A percentile compares a stretch with the other conserved stretches of the same genome.
These are phyloP conservation scores for Aspergillus sp. DNA, from an alignment of 2,329 filamentous ascomycete genomes.

Conservation along the genomic window DNA sequence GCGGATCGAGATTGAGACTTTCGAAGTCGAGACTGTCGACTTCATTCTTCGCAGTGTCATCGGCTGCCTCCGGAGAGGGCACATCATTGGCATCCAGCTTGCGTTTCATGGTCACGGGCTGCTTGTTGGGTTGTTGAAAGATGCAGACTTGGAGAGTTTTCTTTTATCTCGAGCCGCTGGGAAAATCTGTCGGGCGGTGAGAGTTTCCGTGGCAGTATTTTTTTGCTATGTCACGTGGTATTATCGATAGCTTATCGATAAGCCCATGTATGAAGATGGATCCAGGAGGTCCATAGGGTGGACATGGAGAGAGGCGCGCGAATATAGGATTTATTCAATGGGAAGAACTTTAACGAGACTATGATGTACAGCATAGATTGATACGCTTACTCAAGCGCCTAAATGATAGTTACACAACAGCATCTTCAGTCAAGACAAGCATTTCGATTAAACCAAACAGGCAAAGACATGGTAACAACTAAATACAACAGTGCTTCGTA, in stretches of 20 bases:
- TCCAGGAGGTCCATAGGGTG: too few species aligned
- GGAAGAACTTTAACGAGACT: too few species aligned
- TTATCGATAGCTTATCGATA: neutral
- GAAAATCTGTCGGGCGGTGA: constrained; percentile 34
- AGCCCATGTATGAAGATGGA: neutral
- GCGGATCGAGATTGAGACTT: constrained; percentile 74
- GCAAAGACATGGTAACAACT: too few species aligned
- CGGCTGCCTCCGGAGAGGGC: constrained; percentile 35
- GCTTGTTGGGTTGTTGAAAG: constrained; percentile 3
- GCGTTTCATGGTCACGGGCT: constrained; percentile 44
- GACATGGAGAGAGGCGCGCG: too few species aligned
- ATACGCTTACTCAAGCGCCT: too few species aligned
- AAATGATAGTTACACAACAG: too few species aligned
- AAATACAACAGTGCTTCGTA: too few species aligned
- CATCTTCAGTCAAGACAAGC: too few species aligned
- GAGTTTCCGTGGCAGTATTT: constrained; percentile 25
- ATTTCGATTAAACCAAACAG: too few species aligned
- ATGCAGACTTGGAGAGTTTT: constrained; percentile 27
- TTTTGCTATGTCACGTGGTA: neutral
- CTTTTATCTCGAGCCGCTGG: constrained; percentile 5
- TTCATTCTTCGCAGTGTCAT: constrained; percentile 22
- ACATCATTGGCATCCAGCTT: constrained; percentile 50
- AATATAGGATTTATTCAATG: too few species aligned
- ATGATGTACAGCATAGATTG: too few species aligned
- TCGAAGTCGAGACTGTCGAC: constrained; percentile 61